A percentile compares a stretch with the other conserved stretches of the same genome.
Conservation (phyloP, 2,329 filamentous ascomycete genomes). For the Trichoderma brevicompactum region DNA sequence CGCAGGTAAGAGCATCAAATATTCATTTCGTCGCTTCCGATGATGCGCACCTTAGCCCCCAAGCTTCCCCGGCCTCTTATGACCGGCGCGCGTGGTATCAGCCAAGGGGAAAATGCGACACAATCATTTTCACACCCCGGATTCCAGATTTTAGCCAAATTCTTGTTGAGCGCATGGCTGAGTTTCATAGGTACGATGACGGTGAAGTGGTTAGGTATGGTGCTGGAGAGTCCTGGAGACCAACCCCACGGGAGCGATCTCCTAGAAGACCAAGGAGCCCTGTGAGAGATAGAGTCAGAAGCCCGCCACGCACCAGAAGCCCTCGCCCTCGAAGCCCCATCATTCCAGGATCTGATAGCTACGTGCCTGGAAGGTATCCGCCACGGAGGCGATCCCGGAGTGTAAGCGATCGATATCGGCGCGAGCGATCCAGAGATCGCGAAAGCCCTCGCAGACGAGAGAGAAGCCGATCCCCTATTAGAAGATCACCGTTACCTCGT, state of each 20-base stretch:
- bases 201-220: constrained; percentile 66
- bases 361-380: constrained; percentile 51
- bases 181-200: constrained; percentile 58
- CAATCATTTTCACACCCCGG: neutral
- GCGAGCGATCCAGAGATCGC: constrained; percentile 49
- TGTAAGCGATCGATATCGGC: constrained; percentile 47
- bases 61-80: neutral
- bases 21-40: neutral
- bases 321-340: constrained; percentile 38
- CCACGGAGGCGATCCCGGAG: constrained; percentile 50
- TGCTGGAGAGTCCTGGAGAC: constrained; percentile 64
- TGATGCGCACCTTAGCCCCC: neutral
- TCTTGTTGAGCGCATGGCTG: neutral
- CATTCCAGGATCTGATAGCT: constrained; percentile 49
- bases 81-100: neutral
- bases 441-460: constrained; percentile 46
- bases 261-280: constrained; percentile 45
- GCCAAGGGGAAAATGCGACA: neutral
- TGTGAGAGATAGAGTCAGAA: constrained; percentile 38
- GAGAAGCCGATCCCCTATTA: constrained; percentile 43
- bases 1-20: constrained; percentile 40
- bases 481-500: constrained; percentile 46
- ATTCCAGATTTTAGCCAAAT: neutral
- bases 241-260: constrained; percentile 58
- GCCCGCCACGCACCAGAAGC: constrained; percentile 41